Evolutionary conservation across 2,329 filamentous ascomycete genomes (phyloP).

Genomic region (Trichoderma simmonsii): DNA sequence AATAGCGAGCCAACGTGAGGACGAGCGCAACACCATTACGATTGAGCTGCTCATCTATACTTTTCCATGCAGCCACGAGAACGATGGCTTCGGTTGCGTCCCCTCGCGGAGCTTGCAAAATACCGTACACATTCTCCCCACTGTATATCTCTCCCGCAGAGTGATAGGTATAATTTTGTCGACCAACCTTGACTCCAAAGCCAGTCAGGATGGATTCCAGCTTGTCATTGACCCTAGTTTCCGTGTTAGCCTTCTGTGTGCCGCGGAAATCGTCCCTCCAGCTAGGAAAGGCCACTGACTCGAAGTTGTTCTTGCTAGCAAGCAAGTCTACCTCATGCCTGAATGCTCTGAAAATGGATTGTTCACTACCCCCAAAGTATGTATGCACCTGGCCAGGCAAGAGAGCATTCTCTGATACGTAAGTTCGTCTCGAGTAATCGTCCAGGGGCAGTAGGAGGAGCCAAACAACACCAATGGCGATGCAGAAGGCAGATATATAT

Average conservation of each 20-base stretch:
- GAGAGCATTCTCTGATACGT: slow-evolving; percentile 96
- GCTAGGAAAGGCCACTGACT: slow-evolving; percentile 38
- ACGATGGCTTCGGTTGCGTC: slow-evolving; percentile 98
- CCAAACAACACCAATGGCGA: slow-evolving; percentile 83
- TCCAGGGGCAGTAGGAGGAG: slow-evolving; percentile 85
- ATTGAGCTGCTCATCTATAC: slow-evolving; percentile 75
- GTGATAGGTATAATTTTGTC: slow-evolving; percentile 82
- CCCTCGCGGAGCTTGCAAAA: slow-evolving; percentile 87
- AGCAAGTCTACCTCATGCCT: slow-evolving; percentile 74
- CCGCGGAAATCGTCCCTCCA: not conserved
- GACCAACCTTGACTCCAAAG: slow-evolving; percentile 80
- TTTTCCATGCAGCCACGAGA: slow-evolving; percentile 83
- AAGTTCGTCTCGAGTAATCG: slow-evolving; percentile 86
- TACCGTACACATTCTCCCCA: slow-evolving; percentile 89
- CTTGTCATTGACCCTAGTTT: slow-evolving; percentile 59
- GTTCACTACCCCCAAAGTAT: slow-evolving; percentile 94
- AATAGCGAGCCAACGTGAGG: slow-evolving; percentile 86
- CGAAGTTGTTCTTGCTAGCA: slow-evolving; percentile 49
- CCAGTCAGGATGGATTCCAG: slow-evolving; percentile 73
- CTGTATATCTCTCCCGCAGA: slow-evolving; percentile 70
- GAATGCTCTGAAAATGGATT: slow-evolving; percentile 90
- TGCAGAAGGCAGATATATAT: slow-evolving; percentile 80
- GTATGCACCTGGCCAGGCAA: slow-evolving; percentile 95
- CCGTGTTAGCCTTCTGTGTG: not conserved
- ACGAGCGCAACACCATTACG: slow-evolving; percentile 82